Conservation (phyloP, 2,329 filamentous ascomycete genomes). For the Aspergillus novoparasiticus region DNA sequence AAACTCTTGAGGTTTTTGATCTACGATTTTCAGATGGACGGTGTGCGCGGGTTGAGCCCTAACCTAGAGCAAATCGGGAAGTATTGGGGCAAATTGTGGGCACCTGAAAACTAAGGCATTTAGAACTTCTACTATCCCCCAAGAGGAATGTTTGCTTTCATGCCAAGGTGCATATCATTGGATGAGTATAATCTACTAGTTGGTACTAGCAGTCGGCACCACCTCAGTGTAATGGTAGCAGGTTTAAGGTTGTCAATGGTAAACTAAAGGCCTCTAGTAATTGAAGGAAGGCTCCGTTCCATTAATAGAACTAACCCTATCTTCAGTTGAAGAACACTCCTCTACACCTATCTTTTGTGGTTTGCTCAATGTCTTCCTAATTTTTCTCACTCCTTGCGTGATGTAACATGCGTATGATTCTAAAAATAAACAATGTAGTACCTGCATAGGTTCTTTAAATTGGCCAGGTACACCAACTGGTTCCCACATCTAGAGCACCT, state of each 20-base stretch:
- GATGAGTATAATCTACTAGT: not conserved
- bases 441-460: not conserved
- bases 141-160: not conserved
- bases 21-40: slow-evolving; percentile 42
- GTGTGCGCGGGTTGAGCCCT: slow-evolving; percentile 50
- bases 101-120: not conserved
- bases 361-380: not conserved
- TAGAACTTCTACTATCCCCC: not conserved
- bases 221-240: not conserved
- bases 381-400: not conserved
- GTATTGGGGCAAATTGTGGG: slow-evolving; percentile 11
- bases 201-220: not conserved
- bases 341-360: not conserved
- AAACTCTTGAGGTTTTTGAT: slow-evolving; percentile 40
- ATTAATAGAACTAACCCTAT: not conserved
- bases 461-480: not conserved
- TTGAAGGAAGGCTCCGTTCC: not conserved
- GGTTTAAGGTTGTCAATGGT: not conserved
- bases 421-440: not conserved
- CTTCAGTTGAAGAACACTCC: not conserved
- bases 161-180: not conserved
- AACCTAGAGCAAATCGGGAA: slow-evolving; percentile 36
- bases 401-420: not conserved
- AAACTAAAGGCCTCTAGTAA: not conserved
- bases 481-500: not conserved